Evolutionary conservation across 495 filamentous ascomycete species (phyloP).

Genomic region (Lepraria neglecta): DNA sequence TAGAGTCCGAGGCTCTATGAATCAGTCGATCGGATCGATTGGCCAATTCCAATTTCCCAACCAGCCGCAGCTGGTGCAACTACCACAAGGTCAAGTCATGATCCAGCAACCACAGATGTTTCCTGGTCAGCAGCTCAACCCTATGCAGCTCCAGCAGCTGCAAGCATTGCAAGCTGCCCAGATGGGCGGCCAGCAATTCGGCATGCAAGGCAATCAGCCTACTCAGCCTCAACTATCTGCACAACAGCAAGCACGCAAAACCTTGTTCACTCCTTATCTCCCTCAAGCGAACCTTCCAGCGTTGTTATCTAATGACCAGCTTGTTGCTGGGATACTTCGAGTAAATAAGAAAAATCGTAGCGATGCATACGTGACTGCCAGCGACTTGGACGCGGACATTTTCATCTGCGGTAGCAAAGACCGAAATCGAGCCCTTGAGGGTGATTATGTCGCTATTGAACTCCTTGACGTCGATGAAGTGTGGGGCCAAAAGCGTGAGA

Average conservation of each 20-base stretch:
- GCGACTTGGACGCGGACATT: slow-evolving; percentile 94
- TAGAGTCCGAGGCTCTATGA: slow-evolving; percentile 75
- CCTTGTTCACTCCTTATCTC: slow-evolving; percentile 94
- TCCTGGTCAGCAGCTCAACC: slow-evolving; percentile 76
- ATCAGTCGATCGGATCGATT: slow-evolving; percentile 77
- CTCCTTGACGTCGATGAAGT: slow-evolving; percentile 97
- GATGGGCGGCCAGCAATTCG: slow-evolving; percentile 69
- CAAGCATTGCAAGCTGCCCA: slow-evolving; percentile 84
- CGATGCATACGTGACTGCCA: slow-evolving; percentile 92
- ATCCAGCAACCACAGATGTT: slow-evolving; percentile 68
- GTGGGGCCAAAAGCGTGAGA: slow-evolving; percentile 96
- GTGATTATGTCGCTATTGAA: slow-evolving; percentile 91
- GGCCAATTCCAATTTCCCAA: slow-evolving; percentile 84
- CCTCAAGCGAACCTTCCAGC: slow-evolving; percentile 93
- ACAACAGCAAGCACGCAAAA: slow-evolving; percentile 87
- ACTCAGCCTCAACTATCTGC: slow-evolving; percentile 54
- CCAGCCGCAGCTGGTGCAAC: slow-evolving; percentile 86
- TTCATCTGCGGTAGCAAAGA: slow-evolving; percentile 99
- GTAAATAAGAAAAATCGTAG: slow-evolving; percentile 99
- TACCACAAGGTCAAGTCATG: slow-evolving; percentile 77
- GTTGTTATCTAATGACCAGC: slow-evolving; percentile 81
- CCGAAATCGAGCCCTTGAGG: slow-evolving; percentile 90
- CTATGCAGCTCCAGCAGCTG: slow-evolving; percentile 82
- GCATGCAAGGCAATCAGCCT: slow-evolving; percentile 70
- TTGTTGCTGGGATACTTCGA: slow-evolving; percentile 91